Evolutionary conservation across 768 basidiomycete genomes (phyloP), one percentile per base, ranked within the genome.

Genomic region (Boletus coccyginus): DNA sequence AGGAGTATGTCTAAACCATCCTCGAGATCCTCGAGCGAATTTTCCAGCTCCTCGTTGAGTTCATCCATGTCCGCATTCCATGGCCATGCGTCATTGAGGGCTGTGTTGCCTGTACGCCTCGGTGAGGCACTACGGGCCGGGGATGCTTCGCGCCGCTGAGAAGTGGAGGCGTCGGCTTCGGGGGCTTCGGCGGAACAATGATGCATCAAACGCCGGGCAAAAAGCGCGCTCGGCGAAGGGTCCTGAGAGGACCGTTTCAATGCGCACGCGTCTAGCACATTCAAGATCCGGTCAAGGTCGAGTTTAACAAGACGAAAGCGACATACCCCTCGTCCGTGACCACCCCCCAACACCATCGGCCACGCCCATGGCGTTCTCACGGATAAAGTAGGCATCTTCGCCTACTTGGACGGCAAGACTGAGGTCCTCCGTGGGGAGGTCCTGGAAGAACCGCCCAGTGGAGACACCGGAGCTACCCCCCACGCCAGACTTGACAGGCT

Each of bases 341-440:
- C 94, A 97, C 0, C 94, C 94, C 0, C 95, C 95, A 1, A 98
- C 95, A 32, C 95, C 95, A 67, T 98, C 95, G 5, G 94, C 92
- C 10, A 98, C 88, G 17, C 95, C 95, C 78, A 98, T 87, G 7
- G 92, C 90, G 66, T 94, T 90, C 55, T 86, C 81, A 7, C 83
- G 76, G 7, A 92, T 73, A 59, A 92, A 92, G 66, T 94, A 96
- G 6, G 94, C 91, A 66, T 98, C 94, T 70, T 98, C 94, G 40
- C 94, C 94, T 12, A 97, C 86, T 66, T 92, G 88, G 0, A 88
- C 85, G 0, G 90, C 80, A 13, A 88, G 78, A 36, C 69, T 69
- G 43, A 77, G 73, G 7, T 69, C 71, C 27, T 74, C 70, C 3
- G 68, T 43, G 12, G 74, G 69, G 13, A 44, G 48, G 17, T 75